Base-by-base conservation (phyloP, 257 asterid genomes). In the Scutellaria galericulata region DNA sequence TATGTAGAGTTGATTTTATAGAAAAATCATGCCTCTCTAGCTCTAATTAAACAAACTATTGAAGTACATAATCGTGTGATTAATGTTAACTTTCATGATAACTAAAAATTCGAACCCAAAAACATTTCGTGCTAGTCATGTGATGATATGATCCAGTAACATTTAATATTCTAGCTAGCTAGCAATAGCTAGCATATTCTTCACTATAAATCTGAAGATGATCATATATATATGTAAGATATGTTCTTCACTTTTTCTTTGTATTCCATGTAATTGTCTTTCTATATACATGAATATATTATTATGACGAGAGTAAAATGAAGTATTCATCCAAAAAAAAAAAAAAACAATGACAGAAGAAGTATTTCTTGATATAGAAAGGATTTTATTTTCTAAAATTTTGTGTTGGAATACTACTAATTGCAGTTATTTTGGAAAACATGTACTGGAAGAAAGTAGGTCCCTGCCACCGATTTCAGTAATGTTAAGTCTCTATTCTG, bases 401-500 rank as follows among this genome's bases (percentile, higher is more conserved):
- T 59, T 1, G 39, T 72, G 9, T 52, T 20, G 35, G 39, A 24
- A 9, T n/a, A 42, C 22, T 12, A 20, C 37, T 40, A 40, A 61
- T 61, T 62, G 63, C 57, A 12, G 64, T 18, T 14, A 42, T 42
- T 42, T 53, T 12, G 46, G 45, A 35, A 40, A 56, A 72, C 9
- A 66, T 18, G 35, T 66, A 51, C 46, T 42, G 5, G 6, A 39
- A 14, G 51, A 40, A 62, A 62, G 44, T 57, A 57, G 78, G 72
- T 27, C 73, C 73, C 73, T 18, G 42, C 7, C 59, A 53, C 72
- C 66, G 24, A 73, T 42, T 44, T 45, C 66, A 63, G 48, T 52
- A 24, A 63, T 72, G 67, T 73, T 73, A 18, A 51, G 31, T 31
- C 37, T 31, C 37, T 31, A 31, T 31, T 31, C 37, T 0, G 2